Evolutionary conservation across 208 protist species (phyloP), one percentile per base, ranked within the genome.

Genomic region (Acanthamoeba triangularis): DNA sequence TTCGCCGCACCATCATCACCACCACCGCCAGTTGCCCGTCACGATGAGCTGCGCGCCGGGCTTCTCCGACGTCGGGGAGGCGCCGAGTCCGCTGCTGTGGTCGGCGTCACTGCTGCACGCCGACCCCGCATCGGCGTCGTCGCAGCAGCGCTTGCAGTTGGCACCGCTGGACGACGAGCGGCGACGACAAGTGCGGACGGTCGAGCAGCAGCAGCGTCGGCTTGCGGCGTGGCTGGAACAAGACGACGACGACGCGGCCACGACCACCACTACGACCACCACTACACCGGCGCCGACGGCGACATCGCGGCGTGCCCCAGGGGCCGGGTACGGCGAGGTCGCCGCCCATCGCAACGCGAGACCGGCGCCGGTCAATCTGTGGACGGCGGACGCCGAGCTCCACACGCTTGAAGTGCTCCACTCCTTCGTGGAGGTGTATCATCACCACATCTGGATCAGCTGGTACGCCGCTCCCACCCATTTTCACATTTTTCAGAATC

Each of bases 371-470:
- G 33, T 44, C 69, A 78, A 35, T 78, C 33, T 78, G 16, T 78
- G 69, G n/a, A 78, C 69, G 13, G 14, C 30, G 13, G 69, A 78
- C 16, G 28, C 69, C 23, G 69, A 78, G 7, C n/a, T 78, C 23
- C 69, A 78, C n/a, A 47, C 30, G 30, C 69, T 78, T 0, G 33
- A 49, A 8, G 35, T 78, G 35, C 69, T 78, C 69, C 69, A 78
- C 7, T 35, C 69, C 33, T 78, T 47, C 4, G 35, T 78, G 23
- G 69, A 44, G n/a, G 69, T 78, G 5, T 78, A 78, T 44, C 69
- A 44, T 10, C 69, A 78, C 20, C 69, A 78, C 69, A 78, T 78
- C 69, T 78, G 69, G 69, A 78, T 78, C 69, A 78, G 69, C 69
- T 78, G 69, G 69, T 44, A 44, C 69, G 33, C 69, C n/a, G 1